phyloP scores from a whole-genome alignment of 805 yeast species.

The Metschnikowia corniflorae region DNA sequence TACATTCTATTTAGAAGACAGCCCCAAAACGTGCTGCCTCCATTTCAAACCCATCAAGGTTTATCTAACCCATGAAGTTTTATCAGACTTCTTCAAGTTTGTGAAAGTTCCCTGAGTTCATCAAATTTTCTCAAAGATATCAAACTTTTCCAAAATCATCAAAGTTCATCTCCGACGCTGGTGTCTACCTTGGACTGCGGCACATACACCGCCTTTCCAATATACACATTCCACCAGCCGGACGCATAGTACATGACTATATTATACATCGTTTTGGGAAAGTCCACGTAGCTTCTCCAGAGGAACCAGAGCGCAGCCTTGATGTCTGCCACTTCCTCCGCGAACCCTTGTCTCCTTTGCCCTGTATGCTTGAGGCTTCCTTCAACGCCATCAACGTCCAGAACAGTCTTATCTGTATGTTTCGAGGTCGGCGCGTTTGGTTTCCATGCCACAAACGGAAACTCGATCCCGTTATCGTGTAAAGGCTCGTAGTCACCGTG shows the following conservation, averaged over 20 bases:
- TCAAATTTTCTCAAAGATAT: too few species aligned
- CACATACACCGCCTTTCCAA: constrained; percentile 48
- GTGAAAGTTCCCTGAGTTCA: too few species aligned
- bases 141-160: too few species aligned
- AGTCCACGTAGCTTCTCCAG: constrained; percentile 56
- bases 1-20: too few species aligned
- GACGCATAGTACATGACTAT: constrained; percentile 46
- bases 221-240: constrained; percentile 68
- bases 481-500: constrained; percentile 40
- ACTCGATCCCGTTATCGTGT: constrained; percentile 32
- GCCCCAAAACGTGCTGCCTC: too few species aligned
- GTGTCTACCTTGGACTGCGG: constrained; percentile 13
- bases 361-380: constrained; percentile 9
- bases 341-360: constrained; percentile 14
- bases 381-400: constrained; percentile 4
- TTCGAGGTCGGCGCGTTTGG: constrained; percentile 4
- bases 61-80: too few species aligned
- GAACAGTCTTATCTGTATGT: neutral
- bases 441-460: constrained; percentile 31
- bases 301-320: constrained; percentile 63
- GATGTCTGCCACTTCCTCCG: constrained; percentile 51
- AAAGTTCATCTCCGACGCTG: constrained; percentile 16
- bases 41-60: too few species aligned
- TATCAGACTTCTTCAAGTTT: too few species aligned
- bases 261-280: constrained; percentile 63